Percentiles rank a stretch among this genome's conserved stretches.
Evolutionary conservation across 495 filamentous ascomycete species (phyloP).

Genomic region (Bryoglossum gracile): DNA sequence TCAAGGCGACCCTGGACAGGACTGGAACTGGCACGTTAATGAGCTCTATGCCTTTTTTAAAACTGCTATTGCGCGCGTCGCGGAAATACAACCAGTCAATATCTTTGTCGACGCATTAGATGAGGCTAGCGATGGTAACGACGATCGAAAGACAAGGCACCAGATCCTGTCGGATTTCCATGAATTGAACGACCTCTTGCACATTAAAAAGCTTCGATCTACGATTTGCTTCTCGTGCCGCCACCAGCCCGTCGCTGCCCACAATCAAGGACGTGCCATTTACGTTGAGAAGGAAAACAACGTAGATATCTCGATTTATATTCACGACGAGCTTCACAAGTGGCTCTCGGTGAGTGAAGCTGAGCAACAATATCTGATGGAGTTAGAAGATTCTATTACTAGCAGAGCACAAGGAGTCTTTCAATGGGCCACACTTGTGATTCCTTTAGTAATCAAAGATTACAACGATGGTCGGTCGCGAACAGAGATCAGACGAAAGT

Average conservation of each 20-base stretch:
- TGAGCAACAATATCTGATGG: neutral
- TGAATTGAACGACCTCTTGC: constrained; percentile 7
- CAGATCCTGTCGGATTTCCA: constrained; percentile 21
- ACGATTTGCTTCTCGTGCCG: constrained; percentile 34
- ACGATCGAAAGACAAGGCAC: constrained; percentile 21
- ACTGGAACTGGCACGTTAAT: constrained; percentile 25
- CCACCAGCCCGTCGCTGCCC: constrained; percentile 27
- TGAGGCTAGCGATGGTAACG: constrained; percentile 20
- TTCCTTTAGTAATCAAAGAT: constrained; percentile 18
- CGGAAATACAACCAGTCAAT: constrained; percentile 12
- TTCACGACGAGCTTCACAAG: constrained; percentile 9
- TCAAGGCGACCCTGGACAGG: constrained; percentile 6
- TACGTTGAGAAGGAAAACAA: constrained; percentile 26
- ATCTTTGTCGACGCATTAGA: constrained; percentile 31
- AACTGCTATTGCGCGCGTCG: constrained; percentile 2
- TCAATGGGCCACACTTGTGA: constrained; percentile 23
- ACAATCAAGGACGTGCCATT: constrained; percentile 19
- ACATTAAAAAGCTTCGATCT: constrained; percentile 4
- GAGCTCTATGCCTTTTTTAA: constrained; percentile 10
- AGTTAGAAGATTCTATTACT: constrained; percentile 15
- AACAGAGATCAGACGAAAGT: constrained; percentile 14
- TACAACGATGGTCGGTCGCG: constrained; percentile 5
- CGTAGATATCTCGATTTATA: constrained; percentile 25
- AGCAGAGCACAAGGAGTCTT: constrained; percentile 26
- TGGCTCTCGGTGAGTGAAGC: neutral